A percentile compares a stretch with the other conserved stretches of the same genome.
Evolutionary conservation across 176 grass and related monocot species (phyloP).

Genomic region (Bolboschoenus planiculmis): DNA sequence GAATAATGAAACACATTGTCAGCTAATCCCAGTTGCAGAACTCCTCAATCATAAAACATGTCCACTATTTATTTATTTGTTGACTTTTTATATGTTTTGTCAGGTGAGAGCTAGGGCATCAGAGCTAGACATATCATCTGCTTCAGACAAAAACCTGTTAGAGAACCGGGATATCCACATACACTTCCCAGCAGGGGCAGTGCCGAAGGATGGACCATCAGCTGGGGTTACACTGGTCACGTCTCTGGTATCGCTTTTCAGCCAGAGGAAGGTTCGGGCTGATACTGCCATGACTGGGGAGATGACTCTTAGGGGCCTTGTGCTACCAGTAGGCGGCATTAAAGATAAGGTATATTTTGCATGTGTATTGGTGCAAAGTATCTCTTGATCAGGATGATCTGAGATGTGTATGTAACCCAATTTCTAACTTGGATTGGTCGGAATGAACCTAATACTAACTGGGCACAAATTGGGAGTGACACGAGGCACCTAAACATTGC

Average conservation of each 20-base stretch:
- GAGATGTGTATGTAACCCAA: neutral
- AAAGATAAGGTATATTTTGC: conserved; percentile 77
- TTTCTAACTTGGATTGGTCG: neutral
- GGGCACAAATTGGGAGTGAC: neutral
- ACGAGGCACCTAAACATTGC: neutral
- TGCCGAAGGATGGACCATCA: conserved; percentile 97
- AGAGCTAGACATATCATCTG: conserved; percentile 70
- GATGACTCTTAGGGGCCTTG: conserved; percentile 93
- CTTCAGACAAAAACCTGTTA: conserved; percentile 60
- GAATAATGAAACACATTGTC: neutral
- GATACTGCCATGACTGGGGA: conserved; percentile 99
- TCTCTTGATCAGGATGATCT: neutral
- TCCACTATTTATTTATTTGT: neutral
- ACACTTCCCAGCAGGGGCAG: conserved; percentile 98
- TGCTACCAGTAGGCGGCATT: conserved; percentile 89
- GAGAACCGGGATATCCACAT: conserved; percentile 91
- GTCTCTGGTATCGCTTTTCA: conserved; percentile 83
- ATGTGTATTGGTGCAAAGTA: neutral
- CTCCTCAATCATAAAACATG: neutral
- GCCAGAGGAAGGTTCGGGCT: conserved; percentile 71
- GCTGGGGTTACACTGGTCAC: conserved; percentile 94
- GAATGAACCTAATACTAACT: neutral
- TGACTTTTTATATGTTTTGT: conserved; percentile 20
- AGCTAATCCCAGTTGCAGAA: neutral
- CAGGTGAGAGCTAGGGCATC: conserved; percentile 87